phyloP scores from a whole-genome alignment of 495 filamentous ascomycete genomes.

The Sordaria brevicollis region DNA sequence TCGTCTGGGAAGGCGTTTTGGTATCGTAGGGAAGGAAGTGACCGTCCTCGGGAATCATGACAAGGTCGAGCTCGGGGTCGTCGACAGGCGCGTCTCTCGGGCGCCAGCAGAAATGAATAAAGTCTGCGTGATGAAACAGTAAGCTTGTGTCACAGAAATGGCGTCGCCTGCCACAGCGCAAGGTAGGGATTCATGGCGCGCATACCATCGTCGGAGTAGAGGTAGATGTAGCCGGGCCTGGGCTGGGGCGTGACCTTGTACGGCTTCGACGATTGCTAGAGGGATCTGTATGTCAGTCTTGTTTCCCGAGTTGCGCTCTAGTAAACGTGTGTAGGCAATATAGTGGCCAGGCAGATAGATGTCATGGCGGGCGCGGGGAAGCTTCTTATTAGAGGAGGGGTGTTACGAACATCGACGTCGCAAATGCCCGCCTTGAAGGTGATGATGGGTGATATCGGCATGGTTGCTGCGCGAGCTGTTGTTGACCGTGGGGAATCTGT shows the following conservation, averaged over 20 bases:
- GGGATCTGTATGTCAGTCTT: slow-evolving; percentile 15
- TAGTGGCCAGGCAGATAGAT: neutral
- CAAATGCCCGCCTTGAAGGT: slow-evolving; percentile 97
- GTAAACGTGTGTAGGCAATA: neutral
- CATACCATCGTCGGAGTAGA: slow-evolving; percentile 84
- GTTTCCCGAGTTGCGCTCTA: neutral
- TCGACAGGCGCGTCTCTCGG: slow-evolving; percentile 40
- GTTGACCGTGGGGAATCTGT: neutral
- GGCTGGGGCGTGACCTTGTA: slow-evolving; percentile 56
- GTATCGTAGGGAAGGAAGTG: slow-evolving; percentile 70
- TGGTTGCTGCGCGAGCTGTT: slow-evolving; percentile 22
- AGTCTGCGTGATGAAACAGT: slow-evolving; percentile 38
- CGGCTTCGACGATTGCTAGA: slow-evolving; percentile 47
- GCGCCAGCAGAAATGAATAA: slow-evolving; percentile 97
- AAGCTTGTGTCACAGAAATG: slow-evolving; percentile 3
- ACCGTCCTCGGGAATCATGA: slow-evolving; percentile 85
- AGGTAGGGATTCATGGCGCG: neutral
- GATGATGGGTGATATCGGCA: slow-evolving; percentile 79
- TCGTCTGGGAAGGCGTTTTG: slow-evolving; percentile 33
- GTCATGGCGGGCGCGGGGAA: neutral
- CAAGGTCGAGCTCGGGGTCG: slow-evolving; percentile 68
- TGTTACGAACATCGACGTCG: slow-evolving; percentile 62
- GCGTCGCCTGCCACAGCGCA: neutral
- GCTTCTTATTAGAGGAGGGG: neutral
- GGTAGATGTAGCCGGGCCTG: slow-evolving; percentile 80